Evolutionary conservation across 1,284 basidiomycete genomes (phyloP), one percentile per base, ranked within the genome.

Genomic region (Polyporus tsugae): DNA sequence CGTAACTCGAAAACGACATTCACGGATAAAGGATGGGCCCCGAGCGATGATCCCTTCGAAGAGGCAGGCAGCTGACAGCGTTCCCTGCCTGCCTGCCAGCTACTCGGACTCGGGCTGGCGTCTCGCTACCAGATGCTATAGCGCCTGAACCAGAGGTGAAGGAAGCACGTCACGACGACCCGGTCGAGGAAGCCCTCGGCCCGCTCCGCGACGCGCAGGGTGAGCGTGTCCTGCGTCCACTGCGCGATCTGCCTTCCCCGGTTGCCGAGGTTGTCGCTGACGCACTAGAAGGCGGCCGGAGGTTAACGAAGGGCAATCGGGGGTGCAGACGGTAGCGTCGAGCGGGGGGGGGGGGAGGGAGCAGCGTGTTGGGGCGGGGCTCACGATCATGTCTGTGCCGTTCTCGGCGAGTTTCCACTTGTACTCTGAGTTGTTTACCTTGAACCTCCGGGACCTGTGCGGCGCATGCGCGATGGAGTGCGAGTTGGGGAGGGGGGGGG

Each of bases 381-480:
- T 74, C 73, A 89, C 88, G 67, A 83, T 79, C 62, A 89, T 78
- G 75, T 86, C 84, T 41, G 61, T 73, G 55, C 80, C 81, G 65
- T 85, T 83, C 55, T 85, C 83, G 64, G 77, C 77, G 58, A 84
- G 78, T 76, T 87, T 89, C 88, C 88, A 89, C 74, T 88, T 89
- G 78, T 89, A 89, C 72, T 87, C 85, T 35, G 79, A 75, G 39
- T 82, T 82, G 29, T 77, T 78, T 46, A 79, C 85, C 72, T 84
- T 87, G 79, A 89, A 89, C 39, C 87, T 80, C 64, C 88, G 83
- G 22, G 88, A 88, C 68, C 86, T 87, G 62, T 41, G 7, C 15
- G 22, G 39, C 5, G 39, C 38, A 36, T 17, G 52, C 41, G 60
- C 39, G 17, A 6, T 17, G 7, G 11, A 10, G 46, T 66, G 41